phyloP scores from a whole-genome alignment of 306 rosid species.

The Dryas octopetala region DNA sequence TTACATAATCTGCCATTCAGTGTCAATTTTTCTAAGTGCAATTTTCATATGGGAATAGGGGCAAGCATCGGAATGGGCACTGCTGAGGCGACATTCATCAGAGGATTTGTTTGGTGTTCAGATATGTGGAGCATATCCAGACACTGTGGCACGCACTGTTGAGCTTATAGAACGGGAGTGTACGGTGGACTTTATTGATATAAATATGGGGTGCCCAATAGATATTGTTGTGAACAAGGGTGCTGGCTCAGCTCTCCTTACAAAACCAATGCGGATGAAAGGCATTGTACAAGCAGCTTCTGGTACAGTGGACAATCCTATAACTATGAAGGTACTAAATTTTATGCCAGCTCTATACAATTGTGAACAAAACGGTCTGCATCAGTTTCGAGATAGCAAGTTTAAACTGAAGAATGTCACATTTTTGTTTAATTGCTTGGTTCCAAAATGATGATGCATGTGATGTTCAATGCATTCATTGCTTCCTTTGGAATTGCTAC shows the following conservation, averaged over 20 bases:
- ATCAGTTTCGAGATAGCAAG: constrained; percentile 17
- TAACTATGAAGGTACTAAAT: constrained; percentile 65
- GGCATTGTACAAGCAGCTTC: constrained; percentile 70
- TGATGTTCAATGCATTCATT: background rate
- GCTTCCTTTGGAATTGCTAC: background rate
- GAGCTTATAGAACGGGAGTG: constrained; percentile 87
- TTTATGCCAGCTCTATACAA: constrained; percentile 1
- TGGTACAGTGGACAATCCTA: constrained; percentile 57
- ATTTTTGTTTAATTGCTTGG: constrained; percentile 13
- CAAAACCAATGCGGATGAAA: constrained; percentile 88
- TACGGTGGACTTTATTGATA: constrained; percentile 78
- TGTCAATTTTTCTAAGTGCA: constrained; percentile 12
- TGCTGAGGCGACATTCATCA: constrained; percentile 80
- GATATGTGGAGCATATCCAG: constrained; percentile 86
- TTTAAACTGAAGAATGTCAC: background rate
- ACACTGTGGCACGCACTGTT: constrained; percentile 64
- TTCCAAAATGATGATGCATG: constrained; percentile 9
- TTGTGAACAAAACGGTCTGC: background rate
- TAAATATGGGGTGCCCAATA: constrained; percentile 97
- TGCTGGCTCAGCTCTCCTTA: constrained; percentile 96
- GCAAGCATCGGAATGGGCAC: constrained; percentile 98
- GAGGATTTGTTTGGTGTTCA: constrained; percentile 94
- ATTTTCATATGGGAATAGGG: constrained; percentile 50
- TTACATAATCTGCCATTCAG: constrained; percentile 4
- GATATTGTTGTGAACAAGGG: constrained; percentile 91